Base-by-base conservation (phyloP, 768 basidiomycete species). In the Russula emetica region DNA sequence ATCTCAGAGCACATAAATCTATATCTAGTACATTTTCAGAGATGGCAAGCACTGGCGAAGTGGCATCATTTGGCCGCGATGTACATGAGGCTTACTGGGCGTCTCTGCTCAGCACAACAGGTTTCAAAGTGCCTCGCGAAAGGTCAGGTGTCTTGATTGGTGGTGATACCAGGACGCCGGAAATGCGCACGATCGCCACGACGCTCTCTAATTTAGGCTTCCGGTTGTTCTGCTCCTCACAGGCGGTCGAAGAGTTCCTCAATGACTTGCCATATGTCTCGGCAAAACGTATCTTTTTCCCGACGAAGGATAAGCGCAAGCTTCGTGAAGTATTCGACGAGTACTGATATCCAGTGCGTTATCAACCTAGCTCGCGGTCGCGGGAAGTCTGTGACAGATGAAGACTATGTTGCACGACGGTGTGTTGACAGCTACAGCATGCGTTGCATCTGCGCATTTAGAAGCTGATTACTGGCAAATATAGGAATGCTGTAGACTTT, bases 41-140 rank as follows among this genome's bases (percentile, higher is more conserved):
- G 80, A 98, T 98, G 96, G 94, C 95, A 3, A 94, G 92, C 71
- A 98, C 96, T 8, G 96, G 96, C 40, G 96, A 99, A 75, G 94
- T 99, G 32, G 97, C 97, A 14, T 87, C 91, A 69, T 99, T 98
- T 74, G 97, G 95, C 38, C 83, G 85, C 70, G 91, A 96, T 72
- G 81, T 98, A 52, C 86, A 95, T 67, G 97, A 99, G 76, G 97
- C 96, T 16, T 95, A 94, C 76, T 94, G 94, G 94, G 86, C 91
- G 2, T 88, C 96, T 2, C 79, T 97, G n/a, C 85, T 94, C 55
- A 94, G 92, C 67, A 94, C 92, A 9, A 99, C 94, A 32, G 95
- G 95, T 18, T 97, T 98, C 83, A 96, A 91, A 76, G 79, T 93
- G 57, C 97, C 97, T 24, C 82, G 80, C 59, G 83, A 85, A 24